Evolutionary conservation across 2,329 filamentous ascomycete genomes (phyloP).

Genomic region (Aquanectria penicillioides): DNA sequence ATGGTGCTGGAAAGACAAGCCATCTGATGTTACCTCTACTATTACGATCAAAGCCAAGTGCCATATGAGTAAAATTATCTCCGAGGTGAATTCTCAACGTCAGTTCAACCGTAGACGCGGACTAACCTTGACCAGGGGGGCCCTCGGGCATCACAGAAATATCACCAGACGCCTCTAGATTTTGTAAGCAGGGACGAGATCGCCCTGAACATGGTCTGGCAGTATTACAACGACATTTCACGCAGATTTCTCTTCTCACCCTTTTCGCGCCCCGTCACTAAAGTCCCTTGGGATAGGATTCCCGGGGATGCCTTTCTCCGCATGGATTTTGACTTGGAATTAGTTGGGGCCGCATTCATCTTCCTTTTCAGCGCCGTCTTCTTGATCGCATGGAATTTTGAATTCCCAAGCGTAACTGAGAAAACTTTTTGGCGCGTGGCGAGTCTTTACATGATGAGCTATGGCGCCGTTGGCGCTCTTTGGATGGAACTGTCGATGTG

Average conservation of each 20-base stretch:
- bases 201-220: conserved; percentile 18
- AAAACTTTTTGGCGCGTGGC: conserved; percentile 16
- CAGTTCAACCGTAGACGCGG: not conserved
- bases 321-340: conserved; percentile 23
- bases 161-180: conserved; percentile 18
- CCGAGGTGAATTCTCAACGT: not conserved
- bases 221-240: conserved; percentile 23
- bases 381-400: conserved; percentile 14
- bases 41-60: not conserved
- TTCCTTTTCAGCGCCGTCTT: conserved; percentile 19
- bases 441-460: conserved; percentile 22
- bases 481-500: conserved; percentile 27
- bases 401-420: not conserved
- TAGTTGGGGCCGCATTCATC: conserved; percentile 24
- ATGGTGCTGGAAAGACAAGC: conserved; percentile 28
- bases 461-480: not conserved
- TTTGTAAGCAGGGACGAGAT: conserved; percentile 25
- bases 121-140: not conserved
- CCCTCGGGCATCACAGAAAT: not conserved
- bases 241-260: conserved; percentile 14
- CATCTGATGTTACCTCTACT: conserved; percentile 13
- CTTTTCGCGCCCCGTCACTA: conserved; percentile 13
- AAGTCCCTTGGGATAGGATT: conserved; percentile 12
- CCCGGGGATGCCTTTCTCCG: conserved; percentile 20
- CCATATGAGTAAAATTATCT: not conserved